A percentile compares a stretch with the other conserved stretches of the same genome.
These are phyloP conservation scores for Apiotrichum montevideense DNA, from an alignment of 1,284 basidiomycete species.

Conservation along the genomic window DNA sequence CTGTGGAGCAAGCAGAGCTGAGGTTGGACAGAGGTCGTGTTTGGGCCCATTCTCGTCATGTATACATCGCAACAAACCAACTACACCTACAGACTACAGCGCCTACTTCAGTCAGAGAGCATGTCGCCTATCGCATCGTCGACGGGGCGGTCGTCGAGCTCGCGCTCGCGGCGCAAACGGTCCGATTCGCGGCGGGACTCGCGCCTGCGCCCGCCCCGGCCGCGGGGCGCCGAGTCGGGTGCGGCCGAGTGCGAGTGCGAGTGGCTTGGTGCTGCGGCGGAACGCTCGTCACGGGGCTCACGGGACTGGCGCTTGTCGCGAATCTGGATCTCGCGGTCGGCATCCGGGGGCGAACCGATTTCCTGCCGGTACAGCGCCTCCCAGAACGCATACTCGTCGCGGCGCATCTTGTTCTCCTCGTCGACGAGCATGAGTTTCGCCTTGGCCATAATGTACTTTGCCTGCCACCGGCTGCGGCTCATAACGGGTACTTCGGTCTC, in stretches of 20 bases:
- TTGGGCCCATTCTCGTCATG: not conserved
- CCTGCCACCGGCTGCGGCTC: conserved; percentile 31
- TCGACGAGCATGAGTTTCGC: conserved; percentile 44
- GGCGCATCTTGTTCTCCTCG: conserved; percentile 41
- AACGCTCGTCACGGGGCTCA: too few relatives aligned
- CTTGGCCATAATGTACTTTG: conserved; percentile 40
- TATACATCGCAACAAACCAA: not conserved
- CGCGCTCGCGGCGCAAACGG: too few relatives aligned
- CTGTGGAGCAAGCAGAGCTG: too few relatives aligned
- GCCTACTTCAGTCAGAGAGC: not conserved
- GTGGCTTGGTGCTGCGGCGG: not conserved
- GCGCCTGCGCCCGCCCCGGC: too few relatives aligned
- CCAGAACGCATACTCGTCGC: conserved; percentile 24
- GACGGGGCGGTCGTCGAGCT: not conserved
- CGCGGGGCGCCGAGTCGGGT: too few relatives aligned
- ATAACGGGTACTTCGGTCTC: conserved; percentile 26
- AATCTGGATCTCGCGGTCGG: not conserved
- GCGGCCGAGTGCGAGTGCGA: too few relatives aligned
- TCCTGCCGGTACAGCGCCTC: not conserved
- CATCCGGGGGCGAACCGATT: not conserved
- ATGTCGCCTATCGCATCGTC: not conserved
- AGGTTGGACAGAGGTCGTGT: too few relatives aligned
- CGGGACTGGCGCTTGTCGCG: too few relatives aligned
- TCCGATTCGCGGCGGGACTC: too few relatives aligned
- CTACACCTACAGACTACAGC: too few relatives aligned